These are phyloP conservation scores for Primulina huaijiensis DNA, from an alignment of 257 asterid genomes.

Conservation along the genomic window DNA sequence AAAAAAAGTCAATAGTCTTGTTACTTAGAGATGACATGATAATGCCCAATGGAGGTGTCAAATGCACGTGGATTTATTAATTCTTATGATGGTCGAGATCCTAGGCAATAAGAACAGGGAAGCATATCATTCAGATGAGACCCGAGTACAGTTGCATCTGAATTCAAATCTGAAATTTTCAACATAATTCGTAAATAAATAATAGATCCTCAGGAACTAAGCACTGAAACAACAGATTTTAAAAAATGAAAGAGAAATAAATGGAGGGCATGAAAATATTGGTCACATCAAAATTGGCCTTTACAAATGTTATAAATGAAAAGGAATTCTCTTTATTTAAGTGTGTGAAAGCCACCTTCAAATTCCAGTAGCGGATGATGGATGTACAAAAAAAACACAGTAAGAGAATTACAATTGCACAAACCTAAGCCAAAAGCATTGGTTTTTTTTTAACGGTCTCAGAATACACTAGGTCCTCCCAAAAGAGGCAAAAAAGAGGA, in stretches of 20 bases:
- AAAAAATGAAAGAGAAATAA: not conserved
- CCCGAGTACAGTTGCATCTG: not conserved
- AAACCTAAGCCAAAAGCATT: not conserved
- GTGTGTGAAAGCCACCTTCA: not conserved
- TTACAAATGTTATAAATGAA: not conserved
- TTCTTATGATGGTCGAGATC: not conserved
- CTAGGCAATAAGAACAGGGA: constrained; percentile 3
- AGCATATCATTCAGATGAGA: not conserved
- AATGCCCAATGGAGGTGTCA: constrained; percentile 1
- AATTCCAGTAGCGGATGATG: not conserved
- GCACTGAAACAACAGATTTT: not conserved
- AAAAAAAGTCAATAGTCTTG: constrained; percentile 11
- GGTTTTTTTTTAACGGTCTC: not conserved
- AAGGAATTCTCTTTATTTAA: not conserved
- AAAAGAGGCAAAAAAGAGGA: too few species aligned
- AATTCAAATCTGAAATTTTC: constrained; percentile 4
- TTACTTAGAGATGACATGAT: constrained; percentile 9
- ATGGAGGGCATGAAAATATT: not conserved
- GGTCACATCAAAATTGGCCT: not conserved
- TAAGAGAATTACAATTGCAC: not conserved
- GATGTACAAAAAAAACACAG: not conserved
- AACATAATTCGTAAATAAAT: not conserved
- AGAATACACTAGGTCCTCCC: not conserved
- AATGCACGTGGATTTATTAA: constrained; percentile 8
- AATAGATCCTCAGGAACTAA: not conserved